Conservation (phyloP, 1,139 yeast genomes). For the Geotrichum citri-aurantii region DNA sequence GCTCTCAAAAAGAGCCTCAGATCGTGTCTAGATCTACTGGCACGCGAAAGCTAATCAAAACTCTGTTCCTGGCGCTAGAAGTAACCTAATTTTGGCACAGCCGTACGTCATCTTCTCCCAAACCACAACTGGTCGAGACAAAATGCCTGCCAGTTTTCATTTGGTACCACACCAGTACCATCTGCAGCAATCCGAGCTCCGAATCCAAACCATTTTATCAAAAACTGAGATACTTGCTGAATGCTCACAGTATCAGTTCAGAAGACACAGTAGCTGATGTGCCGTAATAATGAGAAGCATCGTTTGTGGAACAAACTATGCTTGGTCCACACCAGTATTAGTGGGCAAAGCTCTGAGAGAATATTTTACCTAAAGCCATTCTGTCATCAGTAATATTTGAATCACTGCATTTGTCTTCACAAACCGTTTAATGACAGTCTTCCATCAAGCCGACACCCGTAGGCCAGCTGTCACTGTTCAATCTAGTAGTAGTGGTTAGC, state of each 20-base stretch:
- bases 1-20: not conserved
- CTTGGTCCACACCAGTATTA: too few species aligned
- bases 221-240: too few species aligned
- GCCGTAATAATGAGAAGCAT: too few species aligned
- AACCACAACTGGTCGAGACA: too few species aligned
- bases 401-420: not conserved
- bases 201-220: too few species aligned
- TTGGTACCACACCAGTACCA: not conserved
- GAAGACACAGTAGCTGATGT: too few species aligned
- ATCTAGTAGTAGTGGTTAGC: not conserved
- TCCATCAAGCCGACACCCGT: not conserved
- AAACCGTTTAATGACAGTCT: not conserved
- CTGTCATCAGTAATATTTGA: not conserved
- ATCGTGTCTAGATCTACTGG: not conserved
- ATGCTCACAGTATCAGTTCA: too few species aligned
- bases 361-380: too few species aligned
- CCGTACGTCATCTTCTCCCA: not conserved
- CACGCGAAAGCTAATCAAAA: not conserved
- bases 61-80: not conserved
- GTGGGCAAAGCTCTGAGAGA: too few species aligned
- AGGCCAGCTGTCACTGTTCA: not conserved
- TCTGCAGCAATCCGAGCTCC: not conserved
- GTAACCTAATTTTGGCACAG: not conserved
- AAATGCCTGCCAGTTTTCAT: too few species aligned
- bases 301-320: too few species aligned